Percentiles rank a stretch among this genome's conserved stretches.
Evolutionary conservation across 352 stramenopile genomes (phyloP).

Genomic region (Phytophthora citrophthora): DNA sequence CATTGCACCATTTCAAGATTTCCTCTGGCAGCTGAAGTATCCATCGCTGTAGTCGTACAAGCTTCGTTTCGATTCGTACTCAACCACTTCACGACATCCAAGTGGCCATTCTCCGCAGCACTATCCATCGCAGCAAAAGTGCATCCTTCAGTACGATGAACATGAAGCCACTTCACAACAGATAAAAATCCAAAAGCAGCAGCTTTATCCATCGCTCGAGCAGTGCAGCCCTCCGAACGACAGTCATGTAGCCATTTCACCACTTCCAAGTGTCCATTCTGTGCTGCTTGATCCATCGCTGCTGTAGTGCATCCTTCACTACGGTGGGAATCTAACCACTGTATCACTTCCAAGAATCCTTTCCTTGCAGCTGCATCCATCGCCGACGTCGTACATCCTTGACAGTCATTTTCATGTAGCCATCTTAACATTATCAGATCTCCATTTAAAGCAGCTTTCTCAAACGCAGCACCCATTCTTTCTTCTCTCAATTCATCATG

Average conservation of each 20-base stretch:
- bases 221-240: slow-evolving; percentile 25
- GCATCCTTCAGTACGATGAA: slow-evolving; percentile 11
- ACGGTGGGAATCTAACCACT: slow-evolving; percentile 22
- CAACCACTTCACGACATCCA: slow-evolving; percentile 11
- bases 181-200: slow-evolving; percentile 21
- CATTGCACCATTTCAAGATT: slow-evolving; percentile 21
- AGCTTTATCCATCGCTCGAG: slow-evolving; percentile 23
- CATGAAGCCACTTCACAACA: slow-evolving; percentile 22
- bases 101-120: slow-evolving; percentile 8
- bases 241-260: slow-evolving; percentile 26
- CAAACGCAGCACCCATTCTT: slow-evolving; percentile 9
- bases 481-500: slow-evolving; percentile 13
- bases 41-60: slow-evolving; percentile 17
- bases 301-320: slow-evolving; percentile 19
- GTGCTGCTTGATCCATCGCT: slow-evolving; percentile 30
- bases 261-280: slow-evolving; percentile 24
- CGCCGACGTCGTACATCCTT: slow-evolving; percentile 19
- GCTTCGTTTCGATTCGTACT: slow-evolving; percentile 3
- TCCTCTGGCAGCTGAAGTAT: slow-evolving; percentile 8
- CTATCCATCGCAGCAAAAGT: slow-evolving; percentile 14
- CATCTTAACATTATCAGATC: slow-evolving; percentile 24
- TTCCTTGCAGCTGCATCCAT: slow-evolving; percentile 31
- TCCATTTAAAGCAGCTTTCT: slow-evolving; percentile 17
- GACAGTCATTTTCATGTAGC: slow-evolving; percentile 23
- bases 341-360: slow-evolving; percentile 22